Conservation (phyloP, 1,139 yeast species). For the Taiozyma onychis region DNA sequence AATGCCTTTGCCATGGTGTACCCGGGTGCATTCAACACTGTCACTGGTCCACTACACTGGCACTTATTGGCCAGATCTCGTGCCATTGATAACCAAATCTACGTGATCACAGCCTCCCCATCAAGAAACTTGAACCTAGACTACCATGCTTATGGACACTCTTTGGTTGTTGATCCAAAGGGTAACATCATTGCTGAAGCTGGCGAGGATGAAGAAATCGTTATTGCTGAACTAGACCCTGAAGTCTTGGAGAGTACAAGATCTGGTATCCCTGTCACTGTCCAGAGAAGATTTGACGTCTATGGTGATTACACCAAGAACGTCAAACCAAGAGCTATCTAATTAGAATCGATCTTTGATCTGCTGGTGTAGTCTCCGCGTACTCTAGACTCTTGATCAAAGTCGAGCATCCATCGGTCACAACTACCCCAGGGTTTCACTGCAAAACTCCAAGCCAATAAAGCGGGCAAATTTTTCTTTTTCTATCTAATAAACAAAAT, state of each 20-base stretch:
- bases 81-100: constrained; percentile 86
- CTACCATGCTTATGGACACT: constrained; percentile 92
- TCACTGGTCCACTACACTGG: constrained; percentile 97
- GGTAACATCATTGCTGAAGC: constrained; percentile 83
- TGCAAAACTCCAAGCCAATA: background rate
- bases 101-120: constrained; percentile 79
- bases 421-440: background rate
- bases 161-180: constrained; percentile 78
- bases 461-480: background rate
- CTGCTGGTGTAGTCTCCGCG: background rate
- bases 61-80: constrained; percentile 77
- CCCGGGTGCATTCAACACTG: constrained; percentile 94
- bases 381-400: background rate
- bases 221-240: constrained; percentile 75
- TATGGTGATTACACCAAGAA: constrained; percentile 6
- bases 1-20: constrained; percentile 81
- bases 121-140: constrained; percentile 69
- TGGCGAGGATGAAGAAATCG: constrained; percentile 75
- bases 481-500: background rate
- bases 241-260: constrained; percentile 56
- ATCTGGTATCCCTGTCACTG: constrained; percentile 67
- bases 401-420: background rate
- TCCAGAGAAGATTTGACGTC: constrained; percentile 81
- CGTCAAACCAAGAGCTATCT: background rate
- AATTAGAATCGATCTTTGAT: background rate